Percentiles rank a stretch among this genome's conserved stretches.
phyloP scores from a whole-genome alignment of 768 basidiomycete genomes.

The Myochromella boudieri region DNA sequence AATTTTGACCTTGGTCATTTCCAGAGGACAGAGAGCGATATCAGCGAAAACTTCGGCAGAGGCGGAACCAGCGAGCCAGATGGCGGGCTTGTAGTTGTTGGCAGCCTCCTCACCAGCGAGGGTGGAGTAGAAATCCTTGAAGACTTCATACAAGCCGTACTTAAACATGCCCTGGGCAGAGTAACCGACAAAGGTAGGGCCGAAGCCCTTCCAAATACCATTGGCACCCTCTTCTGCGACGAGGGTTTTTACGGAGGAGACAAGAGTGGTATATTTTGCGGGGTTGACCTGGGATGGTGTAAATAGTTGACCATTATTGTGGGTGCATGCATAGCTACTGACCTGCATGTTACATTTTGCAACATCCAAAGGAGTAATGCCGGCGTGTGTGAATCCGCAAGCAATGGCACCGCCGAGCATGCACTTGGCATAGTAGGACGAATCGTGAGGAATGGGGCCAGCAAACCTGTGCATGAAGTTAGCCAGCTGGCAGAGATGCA shows the following conservation, averaged over 20 bases:
- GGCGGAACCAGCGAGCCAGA: conserved; percentile 94
- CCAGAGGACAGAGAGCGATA: conserved; percentile 91
- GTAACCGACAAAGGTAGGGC: conserved; percentile 92
- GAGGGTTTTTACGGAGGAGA: conserved; percentile 60
- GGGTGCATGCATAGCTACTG: conserved; percentile 16
- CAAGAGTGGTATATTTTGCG: conserved; percentile 68
- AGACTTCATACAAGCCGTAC: conserved; percentile 95
- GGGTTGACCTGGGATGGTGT: conserved; percentile 73
- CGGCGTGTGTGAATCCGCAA: conserved; percentile 87
- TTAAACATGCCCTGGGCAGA: conserved; percentile 98
- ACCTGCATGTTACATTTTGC: conserved; percentile 94
- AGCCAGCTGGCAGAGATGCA: conserved; percentile 5
- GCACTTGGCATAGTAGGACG: conserved; percentile 78
- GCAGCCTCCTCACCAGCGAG: conserved; percentile 80
- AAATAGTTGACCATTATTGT: not conserved
- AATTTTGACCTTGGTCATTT: conserved; percentile 93
- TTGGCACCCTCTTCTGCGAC: conserved; percentile 77
- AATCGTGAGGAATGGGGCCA: conserved; percentile 76
- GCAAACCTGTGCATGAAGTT: conserved; percentile 41
- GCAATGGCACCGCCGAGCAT: conserved; percentile 87
- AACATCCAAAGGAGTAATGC: conserved; percentile 84
- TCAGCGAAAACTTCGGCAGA: conserved; percentile 96
- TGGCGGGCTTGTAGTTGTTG: conserved; percentile 79
- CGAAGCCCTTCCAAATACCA: conserved; percentile 94
- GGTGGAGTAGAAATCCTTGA: conserved; percentile 94